Evolutionary conservation across 306 rosid species (phyloP), one percentile per base, ranked within the genome.

Genomic region (Quercus suber): DNA sequence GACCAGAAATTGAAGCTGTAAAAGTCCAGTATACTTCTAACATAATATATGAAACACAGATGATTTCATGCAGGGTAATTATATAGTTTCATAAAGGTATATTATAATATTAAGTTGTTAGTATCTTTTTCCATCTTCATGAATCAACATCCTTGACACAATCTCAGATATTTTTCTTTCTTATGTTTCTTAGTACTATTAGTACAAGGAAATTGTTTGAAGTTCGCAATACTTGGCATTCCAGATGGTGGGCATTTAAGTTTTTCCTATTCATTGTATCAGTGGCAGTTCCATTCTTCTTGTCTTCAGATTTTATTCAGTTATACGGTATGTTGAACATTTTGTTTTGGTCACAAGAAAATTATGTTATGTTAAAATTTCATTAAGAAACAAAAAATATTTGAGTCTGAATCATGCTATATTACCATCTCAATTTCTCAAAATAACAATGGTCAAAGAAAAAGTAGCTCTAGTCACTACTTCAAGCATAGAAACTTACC

Each of bases 191-290:
- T 64, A 89, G 86, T 5, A 89, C 98, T 61, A 84, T 80, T 21
- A 88, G 84, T 73, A 87, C 96, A 83, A 89, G 85, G 80, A 94
- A 92, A 83, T 67, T 92, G 69, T 52, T 61, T 73, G 88, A 88
- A 80, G 76, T 67, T 88, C 63, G 92, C 78, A 89, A 86, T 84
- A 80, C 77, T 33, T 94, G 97, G 97, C 98, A 92, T 85, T 90
- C 97, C 31, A 92, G 90, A 59, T 82, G 88, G 91, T 92, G 98
- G 98, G 83, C 79, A 61, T 61, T 85, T 51, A 94, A 94, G 91
- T 69, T 65, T 77, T 43, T 84, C 74, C 73, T 80, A 30, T 87
- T 92, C 78, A n/a, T 90, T 69, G 56, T 86, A 71, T 90, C 98
- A 64, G 79, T 89, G 80, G 68, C 84, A 77, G 84, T 84, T 73